A percentile compares a stretch with the other conserved stretches of the same genome.
phyloP scores from a whole-genome alignment of 352 stramenopile genomes.

The Phytopythium helicoides region DNA sequence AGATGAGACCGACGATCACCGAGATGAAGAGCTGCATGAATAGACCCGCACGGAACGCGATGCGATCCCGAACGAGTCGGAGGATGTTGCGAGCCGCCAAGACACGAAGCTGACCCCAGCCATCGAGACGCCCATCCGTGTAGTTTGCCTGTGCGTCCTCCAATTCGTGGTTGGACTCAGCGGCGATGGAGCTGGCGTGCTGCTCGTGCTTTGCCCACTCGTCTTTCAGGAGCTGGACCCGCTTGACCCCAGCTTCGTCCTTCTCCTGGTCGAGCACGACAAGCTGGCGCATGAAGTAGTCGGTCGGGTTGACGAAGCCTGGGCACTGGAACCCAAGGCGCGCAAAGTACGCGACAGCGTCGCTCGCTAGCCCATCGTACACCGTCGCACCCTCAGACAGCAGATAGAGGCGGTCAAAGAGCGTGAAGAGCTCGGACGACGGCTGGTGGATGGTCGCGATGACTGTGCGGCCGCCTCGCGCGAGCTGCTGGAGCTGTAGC shows the following conservation, averaged over 20 bases:
- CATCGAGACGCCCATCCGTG: constrained; percentile 11
- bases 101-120: constrained; percentile 23
- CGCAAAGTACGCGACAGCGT: constrained; percentile 31
- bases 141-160: too few species aligned
- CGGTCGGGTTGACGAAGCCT: constrained; percentile 27
- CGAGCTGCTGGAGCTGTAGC: constrained; percentile 54
- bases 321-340: constrained; percentile 27
- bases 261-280: constrained; percentile 29
- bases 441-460: constrained; percentile 86
- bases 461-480: constrained; percentile 76
- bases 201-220: constrained; percentile 12
- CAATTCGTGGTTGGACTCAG: too few species aligned
- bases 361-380: constrained; percentile 29
- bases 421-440: constrained; percentile 36
- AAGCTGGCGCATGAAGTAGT: constrained; percentile 56
- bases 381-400: constrained; percentile 25
- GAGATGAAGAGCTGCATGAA: constrained; percentile 29
- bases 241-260: constrained; percentile 18
- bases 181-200: too few species aligned
- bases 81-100: constrained; percentile 32
- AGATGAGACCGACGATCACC: constrained; percentile 42
- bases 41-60: constrained; percentile 21
- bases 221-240: constrained; percentile 18
- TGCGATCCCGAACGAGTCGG: constrained; percentile 25
- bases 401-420: constrained; percentile 39